Evolutionary conservation across 2,329 filamentous ascomycete genomes (phyloP), one percentile per base, ranked within the genome.

Genomic region (Hyphodiscus sp.): DNA sequence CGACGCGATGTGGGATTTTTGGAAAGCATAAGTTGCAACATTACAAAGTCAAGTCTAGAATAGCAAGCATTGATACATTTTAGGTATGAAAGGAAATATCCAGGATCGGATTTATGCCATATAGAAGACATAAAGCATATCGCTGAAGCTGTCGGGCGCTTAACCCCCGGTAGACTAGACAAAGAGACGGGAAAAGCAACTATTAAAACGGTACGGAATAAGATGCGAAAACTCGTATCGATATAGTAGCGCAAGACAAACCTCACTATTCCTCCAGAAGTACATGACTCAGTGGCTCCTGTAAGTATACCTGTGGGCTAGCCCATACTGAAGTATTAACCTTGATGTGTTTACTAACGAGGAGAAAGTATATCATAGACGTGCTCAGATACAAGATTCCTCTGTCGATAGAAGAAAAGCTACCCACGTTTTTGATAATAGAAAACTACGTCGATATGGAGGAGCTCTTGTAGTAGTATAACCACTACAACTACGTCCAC

Each of bases 11-110:
- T 57, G 29, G 49, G 52, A 49, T 50, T 49, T 54, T 51, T 57
- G 30, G 52, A 41, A 52, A 57, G 52, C 45, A 46, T 57, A 42
- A 13, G 42, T 57, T 54, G 38, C 20, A 45, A 57, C 43, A 57
- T 57, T 23, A 54, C 26, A 55, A 52, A 55, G 29, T 46, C 41
- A 49, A 55, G 53, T 51, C n/a, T 44, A 49, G 45, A 51, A 55
- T 55, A 56, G 29, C 20, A 56, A 56, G 51, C 45, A 58, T 49
- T 60, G 48, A 60, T 19, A 58, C 29, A 54, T 51, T 46, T 50
- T 53, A 60, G 20, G 41, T 60, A 60, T 58, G 19, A 60, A 51
- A 58, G 51, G 46, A 60, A 52, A 60, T 56, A 53, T 58, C 44
- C 15, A 58, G 26, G 44, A 51, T 58, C 33, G 20, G 49, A 60